Evolutionary conservation across 331 rosid genomes (phyloP).

Genomic region (Malus hybrid): DNA sequence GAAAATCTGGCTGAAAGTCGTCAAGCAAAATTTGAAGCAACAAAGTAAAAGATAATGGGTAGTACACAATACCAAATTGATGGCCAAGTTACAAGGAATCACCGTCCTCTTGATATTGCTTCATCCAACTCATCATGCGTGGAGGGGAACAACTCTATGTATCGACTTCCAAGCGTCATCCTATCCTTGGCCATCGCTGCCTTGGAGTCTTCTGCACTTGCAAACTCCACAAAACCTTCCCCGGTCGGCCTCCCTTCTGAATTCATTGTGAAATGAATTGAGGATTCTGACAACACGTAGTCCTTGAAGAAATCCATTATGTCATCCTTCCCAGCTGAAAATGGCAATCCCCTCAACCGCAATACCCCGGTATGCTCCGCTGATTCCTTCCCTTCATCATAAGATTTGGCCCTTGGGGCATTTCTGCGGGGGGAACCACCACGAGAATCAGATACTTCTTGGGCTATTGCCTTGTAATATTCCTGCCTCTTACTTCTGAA

Average conservation of each 20-base stretch:
- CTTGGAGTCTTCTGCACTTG: slow-evolving; percentile 63
- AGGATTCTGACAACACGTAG: slow-evolving; percentile 48
- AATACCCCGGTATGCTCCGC: slow-evolving; percentile 84
- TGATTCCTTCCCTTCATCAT: slow-evolving; percentile 72
- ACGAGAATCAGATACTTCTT: slow-evolving; percentile 60
- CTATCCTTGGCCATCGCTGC: slow-evolving; percentile 90
- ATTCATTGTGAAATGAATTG: slow-evolving; percentile 56
- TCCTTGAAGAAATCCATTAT: slow-evolving; percentile 73
- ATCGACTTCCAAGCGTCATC: slow-evolving; percentile 92
- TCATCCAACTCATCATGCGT: slow-evolving; percentile 72
- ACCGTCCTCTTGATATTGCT: slow-evolving; percentile 64
- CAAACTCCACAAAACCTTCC: slow-evolving; percentile 89
- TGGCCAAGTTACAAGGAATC: slow-evolving; percentile 25
- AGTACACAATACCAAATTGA: slow-evolving; percentile 9
- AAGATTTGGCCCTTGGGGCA: slow-evolving; percentile 54
- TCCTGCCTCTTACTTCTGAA: slow-evolving; percentile 94
- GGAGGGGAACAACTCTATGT: slow-evolving; percentile 78
- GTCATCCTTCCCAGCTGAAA: slow-evolving; percentile 81
- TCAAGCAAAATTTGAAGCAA: slow-evolving; percentile 13
- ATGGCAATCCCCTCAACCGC: slow-evolving; percentile 83
- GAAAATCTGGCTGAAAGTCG: neutral
- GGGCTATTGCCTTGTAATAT: slow-evolving; percentile 84
- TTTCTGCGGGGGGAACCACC: slow-evolving; percentile 77
- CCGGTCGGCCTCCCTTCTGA: slow-evolving; percentile 93
- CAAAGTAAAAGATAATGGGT: slow-evolving; percentile 11